These are phyloP conservation scores for Zarea fungicola DNA, from an alignment of 2,329 filamentous ascomycete species.

Conservation along the genomic window DNA sequence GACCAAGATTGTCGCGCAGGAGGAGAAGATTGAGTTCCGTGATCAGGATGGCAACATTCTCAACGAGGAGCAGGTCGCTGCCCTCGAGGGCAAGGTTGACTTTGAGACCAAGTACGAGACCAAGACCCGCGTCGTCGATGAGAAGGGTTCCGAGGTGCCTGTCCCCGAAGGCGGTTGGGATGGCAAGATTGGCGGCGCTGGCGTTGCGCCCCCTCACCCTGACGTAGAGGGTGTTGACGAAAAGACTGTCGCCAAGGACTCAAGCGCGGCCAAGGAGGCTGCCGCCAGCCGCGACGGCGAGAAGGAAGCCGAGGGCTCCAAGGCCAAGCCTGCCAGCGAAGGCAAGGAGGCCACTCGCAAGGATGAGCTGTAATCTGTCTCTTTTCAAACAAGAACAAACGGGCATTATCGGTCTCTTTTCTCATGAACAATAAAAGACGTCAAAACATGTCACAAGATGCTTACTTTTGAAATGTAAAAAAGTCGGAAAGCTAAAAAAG, in stretches of 20 bases:
- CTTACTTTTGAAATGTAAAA: slow-evolving; percentile 3
- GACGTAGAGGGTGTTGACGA: slow-evolving; percentile 57
- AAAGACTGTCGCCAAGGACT: slow-evolving; percentile 45
- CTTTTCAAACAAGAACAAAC: too few relatives aligned
- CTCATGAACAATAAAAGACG: slow-evolving; percentile 2
- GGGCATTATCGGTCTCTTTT: not conserved
- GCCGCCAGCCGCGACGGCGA: slow-evolving; percentile 53
- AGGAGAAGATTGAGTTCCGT: slow-evolving; percentile 88
- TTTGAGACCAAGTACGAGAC: slow-evolving; percentile 97
- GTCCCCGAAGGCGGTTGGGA: slow-evolving; percentile 36
- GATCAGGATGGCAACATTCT: slow-evolving; percentile 91
- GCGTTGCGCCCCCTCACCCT: slow-evolving; percentile 54
- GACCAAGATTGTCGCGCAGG: slow-evolving; percentile 48
- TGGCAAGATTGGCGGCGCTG: slow-evolving; percentile 28
- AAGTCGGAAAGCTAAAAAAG: not conserved
- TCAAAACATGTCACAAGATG: too few relatives aligned
- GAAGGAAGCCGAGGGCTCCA: slow-evolving; percentile 49
- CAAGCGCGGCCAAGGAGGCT: slow-evolving; percentile 35
- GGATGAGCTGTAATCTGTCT: slow-evolving; percentile 34
- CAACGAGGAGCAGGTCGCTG: slow-evolving; percentile 74
- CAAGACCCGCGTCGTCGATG: slow-evolving; percentile 78
- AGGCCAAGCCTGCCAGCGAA: slow-evolving; percentile 60
- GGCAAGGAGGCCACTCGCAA: slow-evolving; percentile 50
- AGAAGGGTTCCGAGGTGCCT: slow-evolving; percentile 69
- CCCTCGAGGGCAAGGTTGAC: slow-evolving; percentile 84